These are phyloP conservation scores for Elasticomyces elasticus DNA, from an alignment of 495 filamentous ascomycete species.

Conservation along the genomic window DNA sequence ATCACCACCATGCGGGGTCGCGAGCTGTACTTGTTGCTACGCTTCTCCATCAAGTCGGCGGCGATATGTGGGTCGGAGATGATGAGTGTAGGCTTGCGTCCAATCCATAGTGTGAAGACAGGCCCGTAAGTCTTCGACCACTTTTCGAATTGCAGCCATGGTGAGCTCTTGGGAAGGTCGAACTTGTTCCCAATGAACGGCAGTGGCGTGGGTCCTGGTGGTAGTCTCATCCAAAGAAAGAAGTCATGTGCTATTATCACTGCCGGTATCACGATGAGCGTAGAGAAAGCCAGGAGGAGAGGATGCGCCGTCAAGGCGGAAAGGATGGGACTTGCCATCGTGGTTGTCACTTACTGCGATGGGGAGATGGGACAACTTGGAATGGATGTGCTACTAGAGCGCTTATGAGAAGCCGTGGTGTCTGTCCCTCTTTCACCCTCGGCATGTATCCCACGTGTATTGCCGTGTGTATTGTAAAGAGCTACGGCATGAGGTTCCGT, in stretches of 20 bases:
- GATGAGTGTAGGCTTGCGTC: slow-evolving; percentile 51
- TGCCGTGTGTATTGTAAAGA: not conserved
- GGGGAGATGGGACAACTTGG: not conserved
- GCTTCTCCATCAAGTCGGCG: slow-evolving; percentile 47
- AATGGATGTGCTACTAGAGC: not conserved
- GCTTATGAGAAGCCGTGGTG: not conserved
- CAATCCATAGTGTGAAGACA: slow-evolving; percentile 55
- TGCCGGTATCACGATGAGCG: slow-evolving; percentile 6
- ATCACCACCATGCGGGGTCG: slow-evolving; percentile 47
- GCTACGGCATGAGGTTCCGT: not conserved
- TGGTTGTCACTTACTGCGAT: not conserved
- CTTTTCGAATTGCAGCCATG: slow-evolving; percentile 52
- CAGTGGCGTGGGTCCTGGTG: slow-evolving; percentile 46
- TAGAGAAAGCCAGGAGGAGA: slow-evolving; percentile 3
- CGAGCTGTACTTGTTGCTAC: slow-evolving; percentile 44
- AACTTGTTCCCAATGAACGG: slow-evolving; percentile 49
- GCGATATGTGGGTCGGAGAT: slow-evolving; percentile 53
- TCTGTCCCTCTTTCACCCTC: not conserved
- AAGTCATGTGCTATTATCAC: slow-evolving; percentile 13
- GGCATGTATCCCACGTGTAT: not conserved
- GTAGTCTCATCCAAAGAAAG: slow-evolving; percentile 26
- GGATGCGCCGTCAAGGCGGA: slow-evolving; percentile 3
- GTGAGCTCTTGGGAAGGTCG: slow-evolving; percentile 41
- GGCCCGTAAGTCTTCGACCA: slow-evolving; percentile 46
- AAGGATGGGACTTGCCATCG: not conserved